A percentile compares a stretch with the other conserved stretches of the same genome.
phyloP scores from a whole-genome alignment of 116 monocot species.

The Dioscorea cayenensis region DNA sequence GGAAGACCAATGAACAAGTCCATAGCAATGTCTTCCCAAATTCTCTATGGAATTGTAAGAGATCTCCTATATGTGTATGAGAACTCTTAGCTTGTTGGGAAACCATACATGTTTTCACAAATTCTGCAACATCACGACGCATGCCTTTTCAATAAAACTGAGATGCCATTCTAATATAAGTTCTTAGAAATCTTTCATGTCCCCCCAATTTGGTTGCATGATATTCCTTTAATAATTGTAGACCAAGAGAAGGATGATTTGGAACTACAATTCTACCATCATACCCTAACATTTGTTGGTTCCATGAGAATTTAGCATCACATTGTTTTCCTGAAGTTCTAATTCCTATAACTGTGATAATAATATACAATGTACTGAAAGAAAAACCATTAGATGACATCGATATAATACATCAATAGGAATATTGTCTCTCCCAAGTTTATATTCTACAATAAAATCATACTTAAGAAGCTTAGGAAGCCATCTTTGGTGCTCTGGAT shows the following conservation, averaged over 20 bases:
- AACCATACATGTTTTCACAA: not conserved
- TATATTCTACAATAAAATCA: slow-evolving; percentile 9
- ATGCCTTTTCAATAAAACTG: not conserved
- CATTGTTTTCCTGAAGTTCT: too few species aligned
- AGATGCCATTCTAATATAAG: not conserved
- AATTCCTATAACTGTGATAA: too few species aligned
- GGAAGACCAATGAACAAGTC: slow-evolving; percentile 19
- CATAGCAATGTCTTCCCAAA: slow-evolving; percentile 11
- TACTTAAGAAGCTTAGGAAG: slow-evolving; percentile 2
- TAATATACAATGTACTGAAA: too few species aligned
- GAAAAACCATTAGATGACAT: too few species aligned
- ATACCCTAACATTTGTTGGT: too few species aligned
- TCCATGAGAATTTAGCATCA: too few species aligned
- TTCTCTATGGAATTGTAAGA: slow-evolving; percentile 1
- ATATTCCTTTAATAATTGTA: not conserved
- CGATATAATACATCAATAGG: too few species aligned
- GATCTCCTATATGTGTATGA: not conserved
- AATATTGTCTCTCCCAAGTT: too few species aligned
- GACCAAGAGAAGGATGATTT: too few species aligned
- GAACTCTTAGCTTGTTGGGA: slow-evolving; percentile 8
- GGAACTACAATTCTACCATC: too few species aligned
- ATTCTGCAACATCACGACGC: not conserved
- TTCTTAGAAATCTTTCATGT: not conserved
- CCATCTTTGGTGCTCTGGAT: not conserved
- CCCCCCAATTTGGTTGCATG: not conserved